Percentiles rank a stretch among this genome's conserved stretches.
phyloP scores from a whole-genome alignment of 768 basidiomycete species.

The Chalciporus pseudorubinellus region DNA sequence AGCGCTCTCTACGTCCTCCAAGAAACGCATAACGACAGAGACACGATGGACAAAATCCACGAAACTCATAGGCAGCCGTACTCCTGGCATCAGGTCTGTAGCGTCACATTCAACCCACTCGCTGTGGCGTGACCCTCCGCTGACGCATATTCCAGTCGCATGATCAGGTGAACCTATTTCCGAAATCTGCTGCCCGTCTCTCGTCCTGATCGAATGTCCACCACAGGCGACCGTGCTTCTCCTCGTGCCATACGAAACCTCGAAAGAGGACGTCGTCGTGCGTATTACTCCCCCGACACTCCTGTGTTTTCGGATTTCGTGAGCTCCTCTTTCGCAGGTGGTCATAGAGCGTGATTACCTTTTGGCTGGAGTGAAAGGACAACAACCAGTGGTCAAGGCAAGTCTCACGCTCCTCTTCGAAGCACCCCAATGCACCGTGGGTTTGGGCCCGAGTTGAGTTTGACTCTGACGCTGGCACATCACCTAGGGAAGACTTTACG shows the following conservation, averaged over 20 bases:
- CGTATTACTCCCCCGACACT: conserved; percentile 19
- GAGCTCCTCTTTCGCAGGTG: conserved; percentile 43
- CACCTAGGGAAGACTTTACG: conserved; percentile 69
- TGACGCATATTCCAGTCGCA: conserved; percentile 56
- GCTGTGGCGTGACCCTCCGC: conserved; percentile 17
- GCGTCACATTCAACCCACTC: not conserved
- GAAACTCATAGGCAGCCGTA: conserved; percentile 46
- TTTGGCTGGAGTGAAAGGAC: conserved; percentile 69
- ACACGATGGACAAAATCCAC: conserved; percentile 25
- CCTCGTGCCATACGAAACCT: conserved; percentile 67
- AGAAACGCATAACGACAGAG: conserved; percentile 11
- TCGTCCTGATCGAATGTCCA: conserved; percentile 19
- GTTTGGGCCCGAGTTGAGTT: no score
- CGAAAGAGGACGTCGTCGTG: conserved; percentile 70
- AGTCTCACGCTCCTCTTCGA: conserved; percentile 14
- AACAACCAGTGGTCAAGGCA: conserved; percentile 73
- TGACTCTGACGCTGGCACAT: not conserved
- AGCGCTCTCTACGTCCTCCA: conserved; percentile 12
- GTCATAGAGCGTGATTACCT: conserved; percentile 69
- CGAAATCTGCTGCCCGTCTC: conserved; percentile 8
- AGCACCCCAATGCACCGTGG: not conserved
- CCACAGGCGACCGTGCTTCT: conserved; percentile 72
- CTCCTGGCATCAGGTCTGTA: conserved; percentile 83
- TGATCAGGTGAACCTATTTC: conserved; percentile 59
- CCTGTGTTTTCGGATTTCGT: not conserved